phyloP scores from a whole-genome alignment of 306 rosid species.

The Spatholobus suberectus region DNA sequence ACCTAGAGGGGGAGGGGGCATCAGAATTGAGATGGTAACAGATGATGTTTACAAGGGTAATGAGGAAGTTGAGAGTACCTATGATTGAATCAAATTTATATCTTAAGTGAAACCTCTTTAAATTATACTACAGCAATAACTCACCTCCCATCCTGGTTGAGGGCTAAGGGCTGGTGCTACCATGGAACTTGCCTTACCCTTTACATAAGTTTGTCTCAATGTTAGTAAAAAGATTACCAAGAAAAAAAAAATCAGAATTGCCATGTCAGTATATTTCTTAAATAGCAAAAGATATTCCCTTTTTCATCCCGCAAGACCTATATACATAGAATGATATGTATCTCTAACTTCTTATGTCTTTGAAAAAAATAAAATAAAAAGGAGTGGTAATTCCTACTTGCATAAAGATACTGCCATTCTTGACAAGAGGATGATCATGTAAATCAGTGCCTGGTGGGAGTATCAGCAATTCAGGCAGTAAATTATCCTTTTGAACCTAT shows the following conservation, averaged over 20 bases:
- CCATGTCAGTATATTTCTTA: background rate
- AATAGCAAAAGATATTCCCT: background rate
- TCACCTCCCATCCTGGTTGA: conserved; percentile 93
- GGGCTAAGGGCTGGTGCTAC: conserved; percentile 93
- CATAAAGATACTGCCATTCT: conserved; percentile 82
- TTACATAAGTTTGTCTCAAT: conserved; percentile 22
- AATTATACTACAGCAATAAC: conserved; percentile 38
- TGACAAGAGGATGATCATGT: conserved; percentile 82
- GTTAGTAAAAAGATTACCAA: conserved; percentile 21
- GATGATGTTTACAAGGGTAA: background rate
- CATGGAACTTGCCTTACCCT: conserved; percentile 98
- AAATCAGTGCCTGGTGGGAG: conserved; percentile 90
- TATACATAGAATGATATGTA: background rate
- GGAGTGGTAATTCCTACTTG: conserved; percentile 63
- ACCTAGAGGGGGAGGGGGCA: background rate
- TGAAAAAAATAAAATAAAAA: background rate
- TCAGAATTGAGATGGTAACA: background rate
- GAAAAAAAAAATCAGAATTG: conserved; percentile 1
- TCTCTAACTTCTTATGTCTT: background rate
- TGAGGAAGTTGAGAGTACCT: background rate
- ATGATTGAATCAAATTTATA: background rate
- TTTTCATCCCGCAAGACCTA: background rate
- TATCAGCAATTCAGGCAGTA: conserved; percentile 77
- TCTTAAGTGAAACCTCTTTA: background rate
- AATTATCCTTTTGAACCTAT: conserved; percentile 80